Conservation (phyloP, 202 grass and related monocot genomes). For the Brachypodium distachyon region DNA sequence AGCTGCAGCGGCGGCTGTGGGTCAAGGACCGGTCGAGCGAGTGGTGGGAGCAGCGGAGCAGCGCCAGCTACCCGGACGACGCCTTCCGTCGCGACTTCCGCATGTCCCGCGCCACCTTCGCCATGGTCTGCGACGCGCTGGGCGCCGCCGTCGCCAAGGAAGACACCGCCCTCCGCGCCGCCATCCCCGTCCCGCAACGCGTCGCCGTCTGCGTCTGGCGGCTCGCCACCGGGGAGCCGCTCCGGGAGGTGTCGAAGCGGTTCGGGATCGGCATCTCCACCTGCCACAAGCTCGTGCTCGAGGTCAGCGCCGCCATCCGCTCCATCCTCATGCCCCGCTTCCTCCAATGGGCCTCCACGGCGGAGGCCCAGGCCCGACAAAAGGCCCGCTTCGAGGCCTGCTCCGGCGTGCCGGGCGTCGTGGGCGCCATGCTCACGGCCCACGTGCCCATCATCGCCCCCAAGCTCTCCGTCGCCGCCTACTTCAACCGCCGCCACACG, state of each 20-base stretch:
- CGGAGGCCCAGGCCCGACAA: not conserved
- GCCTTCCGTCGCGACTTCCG: constrained; percentile 70
- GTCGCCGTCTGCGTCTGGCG: constrained; percentile 77
- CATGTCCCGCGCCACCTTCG: constrained; percentile 62
- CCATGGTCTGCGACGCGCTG: constrained; percentile 56
- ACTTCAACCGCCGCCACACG: constrained; percentile 80
- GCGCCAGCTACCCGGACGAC: constrained; percentile 42
- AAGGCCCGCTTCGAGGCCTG: constrained; percentile 29
- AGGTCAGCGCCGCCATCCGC: constrained; percentile 60
- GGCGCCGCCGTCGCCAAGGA: constrained; percentile 60
- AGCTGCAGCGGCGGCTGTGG: constrained; percentile 63
- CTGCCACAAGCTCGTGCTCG: constrained; percentile 76
- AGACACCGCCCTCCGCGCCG: constrained; percentile 61
- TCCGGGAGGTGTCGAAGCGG: constrained; percentile 62
- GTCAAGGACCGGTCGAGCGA: constrained; percentile 69
- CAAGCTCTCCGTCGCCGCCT: constrained; percentile 51
- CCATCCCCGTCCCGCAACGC: constrained; percentile 66
- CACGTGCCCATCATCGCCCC: constrained; percentile 82
- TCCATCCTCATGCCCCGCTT: constrained; percentile 56
- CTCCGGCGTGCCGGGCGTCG: constrained; percentile 44
- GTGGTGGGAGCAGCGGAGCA: constrained; percentile 74
- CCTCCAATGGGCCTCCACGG: constrained; percentile 48
- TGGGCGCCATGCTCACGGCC: constrained; percentile 74
- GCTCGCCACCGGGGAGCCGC: constrained; percentile 69
- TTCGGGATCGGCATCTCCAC: constrained; percentile 92